phyloP scores from a whole-genome alignment of 2,329 filamentous ascomycete genomes.

The Ceratocystis eucalypticola region DNA sequence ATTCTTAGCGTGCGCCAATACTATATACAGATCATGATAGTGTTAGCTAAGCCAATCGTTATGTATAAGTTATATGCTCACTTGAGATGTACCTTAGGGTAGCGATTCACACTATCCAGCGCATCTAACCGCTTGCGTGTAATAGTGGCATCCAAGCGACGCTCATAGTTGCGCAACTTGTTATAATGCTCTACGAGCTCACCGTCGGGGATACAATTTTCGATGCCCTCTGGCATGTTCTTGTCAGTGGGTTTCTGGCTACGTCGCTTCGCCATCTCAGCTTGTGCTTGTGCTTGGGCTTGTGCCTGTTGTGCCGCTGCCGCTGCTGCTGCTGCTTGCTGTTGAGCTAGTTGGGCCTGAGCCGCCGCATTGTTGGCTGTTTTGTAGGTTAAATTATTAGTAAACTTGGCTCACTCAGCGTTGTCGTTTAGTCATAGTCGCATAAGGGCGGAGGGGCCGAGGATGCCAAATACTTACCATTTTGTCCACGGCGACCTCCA shows the following conservation, averaged over 20 bases:
- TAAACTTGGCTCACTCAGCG: not conserved
- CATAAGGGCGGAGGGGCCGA: too few species aligned
- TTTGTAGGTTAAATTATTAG: not conserved
- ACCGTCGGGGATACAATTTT: slow-evolving; percentile 60
- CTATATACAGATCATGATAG: not conserved
- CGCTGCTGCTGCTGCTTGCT: slow-evolving; percentile 34
- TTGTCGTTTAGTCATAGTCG: too few species aligned
- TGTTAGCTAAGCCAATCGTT: too few species aligned
- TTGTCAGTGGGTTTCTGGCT: slow-evolving; percentile 88
- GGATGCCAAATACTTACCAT: slow-evolving; percentile 8
- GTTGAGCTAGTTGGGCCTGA: slow-evolving; percentile 39
- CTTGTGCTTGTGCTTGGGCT: slow-evolving; percentile 37
- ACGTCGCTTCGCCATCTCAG: slow-evolving; percentile 61
- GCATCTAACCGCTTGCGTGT: slow-evolving; percentile 89
- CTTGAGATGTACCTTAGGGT: slow-evolving; percentile 45
- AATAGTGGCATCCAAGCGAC: slow-evolving; percentile 79
- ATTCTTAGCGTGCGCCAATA: slow-evolving; percentile 55
- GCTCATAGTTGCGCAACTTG: slow-evolving; percentile 73
- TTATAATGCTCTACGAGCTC: slow-evolving; percentile 73
- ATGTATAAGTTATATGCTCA: not conserved
- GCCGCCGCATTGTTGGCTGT: slow-evolving; percentile 29
- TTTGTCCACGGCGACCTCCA: slow-evolving; percentile 14
- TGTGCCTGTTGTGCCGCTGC: slow-evolving; percentile 34
- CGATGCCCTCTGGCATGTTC: slow-evolving; percentile 81
- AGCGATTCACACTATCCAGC: slow-evolving; percentile 63